Percentiles rank a stretch among this genome's conserved stretches.
These are phyloP conservation scores for Phytophthora sp. DNA, from an alignment of 352 stramenopile species.

Conservation along the genomic window DNA sequence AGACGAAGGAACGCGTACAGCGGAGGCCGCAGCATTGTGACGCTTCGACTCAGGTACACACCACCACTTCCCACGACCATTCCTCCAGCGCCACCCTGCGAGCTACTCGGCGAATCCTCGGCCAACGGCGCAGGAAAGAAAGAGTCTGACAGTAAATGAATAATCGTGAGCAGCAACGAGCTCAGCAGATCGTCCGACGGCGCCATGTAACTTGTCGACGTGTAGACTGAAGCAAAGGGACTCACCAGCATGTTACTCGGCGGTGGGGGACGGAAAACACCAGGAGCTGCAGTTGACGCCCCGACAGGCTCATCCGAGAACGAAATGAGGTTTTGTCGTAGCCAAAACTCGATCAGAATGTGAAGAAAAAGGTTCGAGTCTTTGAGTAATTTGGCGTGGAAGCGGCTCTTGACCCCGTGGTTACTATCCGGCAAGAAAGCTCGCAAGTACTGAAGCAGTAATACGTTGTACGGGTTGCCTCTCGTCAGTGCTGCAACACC, in stretches of 20 bases:
- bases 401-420: slow-evolving; percentile 70
- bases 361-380: slow-evolving; percentile 85
- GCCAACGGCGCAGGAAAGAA: slow-evolving; percentile 71
- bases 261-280: slow-evolving; percentile 21
- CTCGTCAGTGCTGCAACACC: slow-evolving; percentile 67
- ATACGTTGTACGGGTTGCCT: slow-evolving; percentile 86
- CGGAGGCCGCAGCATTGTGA: slow-evolving; percentile 73
- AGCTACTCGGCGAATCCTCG: slow-evolving; percentile 28
- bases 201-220: slow-evolving; percentile 84
- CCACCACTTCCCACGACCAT: slow-evolving; percentile 46
- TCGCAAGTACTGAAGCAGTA: slow-evolving; percentile 82
- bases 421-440: slow-evolving; percentile 78
- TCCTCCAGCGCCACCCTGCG: slow-evolving; percentile 27
- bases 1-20: slow-evolving; percentile 87
- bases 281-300: slow-evolving; percentile 28
- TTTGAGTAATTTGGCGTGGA: slow-evolving; percentile 80
- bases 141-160: slow-evolving; percentile 82
- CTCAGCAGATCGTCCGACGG: slow-evolving; percentile 84
- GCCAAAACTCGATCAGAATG: slow-evolving; percentile 88
- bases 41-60: slow-evolving; percentile 74
- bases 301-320: slow-evolving; percentile 67
- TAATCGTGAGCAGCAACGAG: slow-evolving; percentile 82
- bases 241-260: slow-evolving; percentile 50
- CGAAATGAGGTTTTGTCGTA: slow-evolving; percentile 88
- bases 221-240: slow-evolving; percentile 79